Percentiles rank a stretch among this genome's conserved stretches.
Conservation (phyloP, 208 protist genomes). For the Trypanosoma boissoni region DNA sequence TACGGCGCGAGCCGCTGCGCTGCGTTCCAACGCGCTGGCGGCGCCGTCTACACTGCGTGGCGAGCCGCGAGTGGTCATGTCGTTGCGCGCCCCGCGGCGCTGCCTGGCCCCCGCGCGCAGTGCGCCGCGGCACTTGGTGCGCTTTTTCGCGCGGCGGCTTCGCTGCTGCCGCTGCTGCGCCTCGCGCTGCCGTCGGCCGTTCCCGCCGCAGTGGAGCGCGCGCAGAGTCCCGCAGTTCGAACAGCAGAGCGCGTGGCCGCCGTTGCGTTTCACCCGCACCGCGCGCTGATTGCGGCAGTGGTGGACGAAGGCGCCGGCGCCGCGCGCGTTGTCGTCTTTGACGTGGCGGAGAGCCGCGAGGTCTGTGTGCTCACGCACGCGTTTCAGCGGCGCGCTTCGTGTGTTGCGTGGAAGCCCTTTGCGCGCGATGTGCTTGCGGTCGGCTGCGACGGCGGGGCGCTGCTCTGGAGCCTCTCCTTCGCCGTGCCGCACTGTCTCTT, state of each 20-base stretch:
- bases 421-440: constrained; percentile 67
- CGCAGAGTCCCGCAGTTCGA: constrained; percentile 1
- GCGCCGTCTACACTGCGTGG: constrained; percentile 45
- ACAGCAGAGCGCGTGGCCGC: constrained; percentile 61
- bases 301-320: constrained; percentile 50
- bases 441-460: constrained; percentile 66
- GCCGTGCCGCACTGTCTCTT: constrained; percentile 53
- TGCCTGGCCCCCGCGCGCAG: too few species aligned
- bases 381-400: constrained; percentile 57
- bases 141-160: constrained; percentile 27
- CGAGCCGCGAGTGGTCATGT: constrained; percentile 47
- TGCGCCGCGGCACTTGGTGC: constrained; percentile 3
- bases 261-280: constrained; percentile 58
- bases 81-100: constrained; percentile 3
- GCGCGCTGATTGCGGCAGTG: constrained; percentile 58
- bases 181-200: constrained; percentile 52
- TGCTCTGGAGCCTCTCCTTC: constrained; percentile 62
- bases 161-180: constrained; percentile 45
- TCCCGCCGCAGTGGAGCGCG: constrained; percentile 12
- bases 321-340: constrained; percentile 59
- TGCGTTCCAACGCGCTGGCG: constrained; percentile 47
- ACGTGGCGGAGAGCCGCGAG: constrained; percentile 35
- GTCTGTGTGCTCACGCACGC: constrained; percentile 61
- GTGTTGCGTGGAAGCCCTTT: constrained; percentile 71
- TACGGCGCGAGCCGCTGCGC: constrained; percentile 40